Conservation (phyloP, 495 filamentous ascomycete genomes). For the Aspergillus asperescens region DNA sequence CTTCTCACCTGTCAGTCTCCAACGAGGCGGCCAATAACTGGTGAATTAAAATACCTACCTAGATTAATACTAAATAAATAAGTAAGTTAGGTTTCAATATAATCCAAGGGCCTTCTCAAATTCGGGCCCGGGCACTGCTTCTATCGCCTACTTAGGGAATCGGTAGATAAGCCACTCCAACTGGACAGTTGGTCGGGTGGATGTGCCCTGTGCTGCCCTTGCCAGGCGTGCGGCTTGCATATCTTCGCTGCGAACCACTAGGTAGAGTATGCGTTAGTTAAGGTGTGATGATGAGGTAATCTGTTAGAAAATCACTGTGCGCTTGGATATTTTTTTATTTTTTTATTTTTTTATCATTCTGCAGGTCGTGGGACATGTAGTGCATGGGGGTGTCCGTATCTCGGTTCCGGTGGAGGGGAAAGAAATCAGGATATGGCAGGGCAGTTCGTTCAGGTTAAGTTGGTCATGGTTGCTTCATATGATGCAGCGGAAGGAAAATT, state of each 20-base stretch:
- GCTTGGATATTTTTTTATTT: background rate
- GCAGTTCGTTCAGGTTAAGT: background rate
- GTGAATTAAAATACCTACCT: too few species aligned
- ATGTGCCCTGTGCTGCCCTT: background rate
- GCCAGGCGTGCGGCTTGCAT: background rate
- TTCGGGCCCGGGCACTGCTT: too few species aligned
- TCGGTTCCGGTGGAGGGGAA: background rate
- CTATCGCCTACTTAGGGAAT: background rate
- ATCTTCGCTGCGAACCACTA: background rate
- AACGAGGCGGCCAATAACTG: too few species aligned
- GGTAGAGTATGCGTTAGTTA: too few species aligned
- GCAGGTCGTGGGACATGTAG: background rate
- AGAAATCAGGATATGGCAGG: background rate
- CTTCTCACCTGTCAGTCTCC: too few species aligned
- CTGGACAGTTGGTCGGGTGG: too few species aligned
- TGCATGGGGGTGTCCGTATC: background rate
- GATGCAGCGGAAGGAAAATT: background rate
- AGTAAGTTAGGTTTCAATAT: too few species aligned
- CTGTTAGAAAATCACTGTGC: background rate
- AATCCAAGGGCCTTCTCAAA: too few species aligned
- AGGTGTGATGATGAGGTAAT: background rate
- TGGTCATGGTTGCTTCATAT: slow-evolving; percentile 7
- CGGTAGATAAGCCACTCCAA: background rate
- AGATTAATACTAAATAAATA: too few species aligned
- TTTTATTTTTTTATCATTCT: background rate